These are phyloP conservation scores for Scheffersomyces quercinus DNA, from an alignment of 1,139 yeast species.

Conservation along the genomic window DNA sequence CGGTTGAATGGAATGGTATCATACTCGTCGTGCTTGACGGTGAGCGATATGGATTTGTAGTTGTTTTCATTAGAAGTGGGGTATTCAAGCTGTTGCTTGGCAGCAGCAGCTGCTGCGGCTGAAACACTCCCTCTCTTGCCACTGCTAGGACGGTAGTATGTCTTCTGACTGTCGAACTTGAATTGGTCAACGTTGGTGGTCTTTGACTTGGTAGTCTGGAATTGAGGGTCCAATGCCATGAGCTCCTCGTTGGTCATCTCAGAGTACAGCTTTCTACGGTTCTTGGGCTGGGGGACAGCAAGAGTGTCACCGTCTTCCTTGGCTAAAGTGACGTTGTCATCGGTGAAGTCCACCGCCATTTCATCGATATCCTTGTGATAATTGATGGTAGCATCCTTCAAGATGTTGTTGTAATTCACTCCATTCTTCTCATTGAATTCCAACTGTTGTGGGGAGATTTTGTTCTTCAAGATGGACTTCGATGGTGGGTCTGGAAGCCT, in stretches of 20 bases:
- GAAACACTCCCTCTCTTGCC: conserved; percentile 14
- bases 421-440: conserved; percentile 17
- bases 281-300: conserved; percentile 4
- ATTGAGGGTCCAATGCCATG: conserved; percentile 60
- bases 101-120: conserved; percentile 9
- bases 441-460: conserved; percentile 33
- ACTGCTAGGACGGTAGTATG: conserved; percentile 31
- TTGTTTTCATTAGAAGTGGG: conserved; percentile 43
- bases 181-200: conserved; percentile 35
- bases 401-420: conserved; percentile 9
- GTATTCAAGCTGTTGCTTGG: conserved; percentile 13
- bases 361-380: conserved; percentile 26
- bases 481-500: conserved; percentile 35
- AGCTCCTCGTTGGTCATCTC: conserved; percentile 68
- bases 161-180: conserved; percentile 42
- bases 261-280: conserved; percentile 55
- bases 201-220: conserved; percentile 32
- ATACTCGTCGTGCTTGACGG: conserved; percentile 37
- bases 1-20: conserved; percentile 23
- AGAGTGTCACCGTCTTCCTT: not conserved
- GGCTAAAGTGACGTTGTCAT: conserved; percentile 9
- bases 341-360: conserved; percentile 3
- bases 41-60: conserved; percentile 41
- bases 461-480: conserved; percentile 44
- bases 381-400: conserved; percentile 17